phyloP scores from a whole-genome alignment of 805 yeast species.

The Candida taoyuanica region DNA sequence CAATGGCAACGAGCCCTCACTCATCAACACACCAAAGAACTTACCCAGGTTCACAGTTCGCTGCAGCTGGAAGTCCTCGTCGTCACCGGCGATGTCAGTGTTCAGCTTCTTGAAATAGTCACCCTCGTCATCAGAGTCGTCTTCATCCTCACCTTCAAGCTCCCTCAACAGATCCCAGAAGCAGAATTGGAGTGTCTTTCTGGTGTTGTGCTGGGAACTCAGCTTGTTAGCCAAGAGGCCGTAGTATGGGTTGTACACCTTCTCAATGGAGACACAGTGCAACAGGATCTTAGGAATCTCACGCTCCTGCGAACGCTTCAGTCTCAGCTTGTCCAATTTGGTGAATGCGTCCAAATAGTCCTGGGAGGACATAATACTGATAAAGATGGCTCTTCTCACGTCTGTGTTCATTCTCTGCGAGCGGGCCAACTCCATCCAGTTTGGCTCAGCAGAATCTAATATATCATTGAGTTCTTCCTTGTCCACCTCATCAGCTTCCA shows the following conservation, averaged over 20 bases:
- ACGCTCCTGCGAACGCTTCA: constrained; percentile 74
- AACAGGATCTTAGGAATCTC: constrained; percentile 83
- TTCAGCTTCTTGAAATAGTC: constrained; percentile 26
- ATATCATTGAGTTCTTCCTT: constrained; percentile 18
- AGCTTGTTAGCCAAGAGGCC: constrained; percentile 72
- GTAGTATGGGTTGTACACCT: constrained; percentile 85
- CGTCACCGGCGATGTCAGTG: constrained; percentile 32
- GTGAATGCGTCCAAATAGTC: constrained; percentile 87
- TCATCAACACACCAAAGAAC: constrained; percentile 71
- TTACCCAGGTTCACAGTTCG: constrained; percentile 70
- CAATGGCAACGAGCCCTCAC: constrained; percentile 68
- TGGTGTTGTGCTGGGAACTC: constrained; percentile 67
- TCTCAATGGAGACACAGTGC: constrained; percentile 84
- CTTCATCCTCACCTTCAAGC: constrained; percentile 50
- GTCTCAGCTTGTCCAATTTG: constrained; percentile 70
- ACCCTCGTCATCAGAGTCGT: constrained; percentile 26
- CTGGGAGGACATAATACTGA: constrained; percentile 91
- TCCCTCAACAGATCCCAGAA: constrained; percentile 84
- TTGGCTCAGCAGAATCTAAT: constrained; percentile 42
- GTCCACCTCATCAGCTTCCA: constrained; percentile 21
- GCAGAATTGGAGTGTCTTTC: constrained; percentile 82
- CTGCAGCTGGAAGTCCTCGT: constrained; percentile 53
- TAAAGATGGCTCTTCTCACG: constrained; percentile 86
- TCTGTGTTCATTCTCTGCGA: constrained; percentile 94
- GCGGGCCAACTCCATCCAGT: constrained; percentile 84